A percentile compares a stretch with the other conserved stretches of the same genome.
phyloP scores from a whole-genome alignment of 2,329 filamentous ascomycete genomes.

The Fusarium chlamydosporum region DNA sequence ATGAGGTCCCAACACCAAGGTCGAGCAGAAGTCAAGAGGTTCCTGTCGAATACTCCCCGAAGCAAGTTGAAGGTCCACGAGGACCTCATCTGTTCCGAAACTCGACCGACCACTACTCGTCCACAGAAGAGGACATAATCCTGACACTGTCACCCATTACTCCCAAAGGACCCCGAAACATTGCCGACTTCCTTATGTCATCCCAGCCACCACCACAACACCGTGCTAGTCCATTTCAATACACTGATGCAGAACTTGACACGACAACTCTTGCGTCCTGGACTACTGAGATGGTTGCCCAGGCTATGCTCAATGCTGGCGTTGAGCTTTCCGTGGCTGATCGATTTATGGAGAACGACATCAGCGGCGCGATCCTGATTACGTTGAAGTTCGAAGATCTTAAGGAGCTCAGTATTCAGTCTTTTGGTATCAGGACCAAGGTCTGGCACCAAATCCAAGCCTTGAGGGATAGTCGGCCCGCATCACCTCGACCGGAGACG shows the following conservation, averaged over 20 bases:
- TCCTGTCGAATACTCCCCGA: conserved; percentile 72
- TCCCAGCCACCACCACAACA: conserved; percentile 46
- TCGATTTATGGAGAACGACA: conserved; percentile 92
- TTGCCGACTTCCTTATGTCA: conserved; percentile 49
- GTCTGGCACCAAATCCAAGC: conserved; percentile 84
- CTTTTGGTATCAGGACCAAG: conserved; percentile 84
- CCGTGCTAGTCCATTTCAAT: conserved; percentile 69
- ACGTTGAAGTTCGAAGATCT: conserved; percentile 93
- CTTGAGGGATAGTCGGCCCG: conserved; percentile 70
- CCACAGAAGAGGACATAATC: conserved; percentile 63
- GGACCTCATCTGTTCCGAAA: conserved; percentile 89
- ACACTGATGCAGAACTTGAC: conserved; percentile 70
- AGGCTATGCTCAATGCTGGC: conserved; percentile 88
- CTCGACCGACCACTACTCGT: conserved; percentile 63
- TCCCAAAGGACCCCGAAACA: conserved; percentile 68
- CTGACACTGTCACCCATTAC: conserved; percentile 82
- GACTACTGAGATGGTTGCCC: conserved; percentile 82
- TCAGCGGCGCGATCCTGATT: conserved; percentile 87
- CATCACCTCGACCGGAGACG: conserved; percentile 68
- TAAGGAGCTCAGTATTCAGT: conserved; percentile 83
- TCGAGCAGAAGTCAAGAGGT: conserved; percentile 72
- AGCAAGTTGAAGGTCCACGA: conserved; percentile 81
- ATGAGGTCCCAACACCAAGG: conserved; percentile 84
- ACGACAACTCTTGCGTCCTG: conserved; percentile 73
- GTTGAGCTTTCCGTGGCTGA: conserved; percentile 83